Evolutionary conservation across 2,329 filamentous ascomycete species (phyloP), one percentile per base, ranked within the genome.

Genomic region (Pseudogymnoascus sp.): DNA sequence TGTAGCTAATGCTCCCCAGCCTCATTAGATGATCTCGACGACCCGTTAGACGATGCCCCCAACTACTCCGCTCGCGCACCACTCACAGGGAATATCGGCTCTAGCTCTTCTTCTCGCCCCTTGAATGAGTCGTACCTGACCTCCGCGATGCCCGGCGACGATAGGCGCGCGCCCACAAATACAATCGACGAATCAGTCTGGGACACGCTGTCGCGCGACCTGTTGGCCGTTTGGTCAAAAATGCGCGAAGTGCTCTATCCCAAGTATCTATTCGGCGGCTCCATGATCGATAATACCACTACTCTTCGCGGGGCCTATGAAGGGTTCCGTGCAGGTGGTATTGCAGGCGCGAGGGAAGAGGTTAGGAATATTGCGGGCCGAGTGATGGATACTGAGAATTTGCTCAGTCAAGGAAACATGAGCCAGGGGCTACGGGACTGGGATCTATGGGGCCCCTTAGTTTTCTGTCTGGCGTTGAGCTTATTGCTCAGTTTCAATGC

Each of bases 121-220:
- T 79, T 89, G 61, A 85, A 91, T 68, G 85, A 92, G 71, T 84
- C 80, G 69, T 95, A 92, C 73, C 82, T 96, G 67, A 96, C 91
- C 23, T 94, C 90, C 19, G 85, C 85, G 61, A 95, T 99, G 70
- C 87, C 88, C 2, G 94, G 94, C 66, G 92, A 97, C 74, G 94
- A 99, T 76, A 88, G 94, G 59, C 83, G 88, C 64, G 92, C 94
- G 13, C 83, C 91, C 6, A 85, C 87, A 65, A 95, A 95, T 75
- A 99, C 94, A 48, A 95, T 99, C 73, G 94, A 99, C 74, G 94
- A 99, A 76, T 86, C 85, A 1, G 94, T 99, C 38, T 99, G 94
- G 94, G 90, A 92, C 41, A 99, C 94, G n/a, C 79, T 99, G 62
- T 90, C 89, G 58, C 87, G 94, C 66, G 94, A 99, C 73, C 77